A percentile compares a stretch with the other conserved stretches of the same genome.
phyloP scores from a whole-genome alignment of 2,329 filamentous ascomycete genomes.

The Botrytis porri region DNA sequence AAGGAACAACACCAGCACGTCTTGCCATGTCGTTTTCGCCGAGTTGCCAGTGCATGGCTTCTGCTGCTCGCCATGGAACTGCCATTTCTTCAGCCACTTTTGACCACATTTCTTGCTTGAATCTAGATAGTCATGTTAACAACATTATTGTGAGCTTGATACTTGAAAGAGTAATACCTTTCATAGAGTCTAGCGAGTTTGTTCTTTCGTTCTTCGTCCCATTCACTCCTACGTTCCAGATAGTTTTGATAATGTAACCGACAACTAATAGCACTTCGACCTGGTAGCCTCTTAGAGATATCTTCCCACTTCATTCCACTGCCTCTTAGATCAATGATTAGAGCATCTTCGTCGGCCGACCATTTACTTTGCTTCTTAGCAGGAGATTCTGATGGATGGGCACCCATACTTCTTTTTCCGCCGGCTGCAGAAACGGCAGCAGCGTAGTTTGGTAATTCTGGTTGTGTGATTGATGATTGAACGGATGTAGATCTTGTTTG shows the following conservation, averaged over 20 bases:
- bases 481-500: constrained; percentile 32
- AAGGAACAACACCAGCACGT: constrained; percentile 84
- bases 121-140: constrained; percentile 52
- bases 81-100: constrained; percentile 94
- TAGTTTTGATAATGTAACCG: constrained; percentile 97
- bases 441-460: constrained; percentile 30
- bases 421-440: constrained; percentile 31
- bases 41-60: constrained; percentile 98
- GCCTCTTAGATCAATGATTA: constrained; percentile 87
- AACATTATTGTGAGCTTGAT: neutral
- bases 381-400: constrained; percentile 61
- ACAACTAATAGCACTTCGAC: constrained; percentile 90
- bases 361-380: constrained; percentile 97
- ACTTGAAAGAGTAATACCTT: constrained; percentile 57
- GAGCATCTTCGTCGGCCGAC: constrained; percentile 88
- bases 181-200: constrained; percentile 93
- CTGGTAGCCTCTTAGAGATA: constrained; percentile 86
- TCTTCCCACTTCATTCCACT: constrained; percentile 98
- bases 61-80: constrained; percentile 90
- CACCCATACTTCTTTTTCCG: constrained; percentile 51
- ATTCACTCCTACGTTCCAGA: constrained; percentile 85
- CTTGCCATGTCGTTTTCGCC: constrained; percentile 92
- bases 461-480: constrained; percentile 31
- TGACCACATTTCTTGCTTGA: constrained; percentile 97
- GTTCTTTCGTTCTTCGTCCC: constrained; percentile 97